Evolutionary conservation across 2,329 filamentous ascomycete species (phyloP), one percentile per base, ranked within the genome.

Genomic region (Fusarium kyushuense): DNA sequence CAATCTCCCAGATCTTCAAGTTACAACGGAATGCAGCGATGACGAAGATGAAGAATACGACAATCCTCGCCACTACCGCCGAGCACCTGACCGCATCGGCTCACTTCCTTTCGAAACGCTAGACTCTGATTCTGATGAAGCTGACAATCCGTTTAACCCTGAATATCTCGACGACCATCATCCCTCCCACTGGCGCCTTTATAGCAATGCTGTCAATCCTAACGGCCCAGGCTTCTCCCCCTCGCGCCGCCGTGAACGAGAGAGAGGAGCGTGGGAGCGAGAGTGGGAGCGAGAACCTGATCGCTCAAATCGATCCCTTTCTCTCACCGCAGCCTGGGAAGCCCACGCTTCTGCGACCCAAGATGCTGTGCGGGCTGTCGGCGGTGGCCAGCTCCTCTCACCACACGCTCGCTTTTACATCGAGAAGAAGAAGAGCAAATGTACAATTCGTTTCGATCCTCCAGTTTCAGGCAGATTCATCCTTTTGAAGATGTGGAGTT

Each of bases 401-500:
- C 93, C 93, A 1, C 89, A 93, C 77, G 93, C 93, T 4, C 87
- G 88, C 29, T 97, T 98, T 79, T 91, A 90, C 75, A 96, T 97
- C 56, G 90, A 92, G 74, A 88, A 89, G 77, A 87, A 91, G 72
- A 94, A 93, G 81, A 93, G 89, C 80, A 93, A 91, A 78, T 95
- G 96, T 72, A 94, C 90, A 16, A 91, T 98, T 72, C 90, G 88
- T 60, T 97, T 98, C 72, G 88, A 94, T 72, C 92, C 93, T 58
- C 90, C 92, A 0, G 87, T 96, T 62, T 93, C 92, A 13, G 92
- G 92, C 7, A 87, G 92, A 58, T 96, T 92, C 76, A 91, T 98
- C 53, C 80, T 97, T 41, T 83, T 98, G 67, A 97, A 97, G 82
- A 88, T 97, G 77, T 97, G 93, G 92, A 94, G 90, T 72, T 91